Conservation (phyloP, 1,139 yeast species). For the Yamadazyma buinensis region DNA sequence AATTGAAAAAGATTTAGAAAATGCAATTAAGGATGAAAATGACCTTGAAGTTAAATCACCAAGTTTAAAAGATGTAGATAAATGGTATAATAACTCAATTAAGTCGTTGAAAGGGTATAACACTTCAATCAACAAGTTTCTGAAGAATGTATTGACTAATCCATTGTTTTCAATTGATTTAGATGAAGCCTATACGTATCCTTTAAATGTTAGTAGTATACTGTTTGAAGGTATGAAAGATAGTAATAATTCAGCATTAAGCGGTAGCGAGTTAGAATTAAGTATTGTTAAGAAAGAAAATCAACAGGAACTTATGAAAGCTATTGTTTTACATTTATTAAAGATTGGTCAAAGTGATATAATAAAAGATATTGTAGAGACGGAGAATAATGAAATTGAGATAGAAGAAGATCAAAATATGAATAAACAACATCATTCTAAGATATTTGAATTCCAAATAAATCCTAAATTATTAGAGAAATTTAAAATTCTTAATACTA, state of each 20-base stretch:
- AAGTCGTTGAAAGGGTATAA: conserved; percentile 33
- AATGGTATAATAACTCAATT: conserved; percentile 40
- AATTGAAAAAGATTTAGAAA: conserved; percentile 25
- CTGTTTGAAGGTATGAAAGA: conserved; percentile 18
- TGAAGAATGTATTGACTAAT: conserved; percentile 31
- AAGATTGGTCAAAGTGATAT: conserved; percentile 42
- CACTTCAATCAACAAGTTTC: conserved; percentile 33
- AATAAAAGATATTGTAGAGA: conserved; percentile 27
- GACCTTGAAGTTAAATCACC: background rate
- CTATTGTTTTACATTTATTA: conserved; percentile 38
- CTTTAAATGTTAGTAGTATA: conserved; percentile 30
- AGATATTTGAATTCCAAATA: conserved; percentile 15
- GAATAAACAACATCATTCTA: background rate
- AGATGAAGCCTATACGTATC: conserved; percentile 45
- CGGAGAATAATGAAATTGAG: conserved; percentile 13
- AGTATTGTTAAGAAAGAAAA: conserved; percentile 22
- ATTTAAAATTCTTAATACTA: conserved; percentile 30
- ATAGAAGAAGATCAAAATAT: conserved; percentile 15
- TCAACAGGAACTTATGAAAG: conserved; percentile 34
- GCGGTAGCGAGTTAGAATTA: conserved; percentile 11
- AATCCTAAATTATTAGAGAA: conserved; percentile 23
- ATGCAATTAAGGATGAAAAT: conserved; percentile 4
- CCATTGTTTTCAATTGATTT: conserved; percentile 29
- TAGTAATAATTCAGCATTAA: conserved; percentile 3
- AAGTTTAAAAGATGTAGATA: conserved; percentile 7